Evolutionary conservation across 1,284 basidiomycete species (phyloP), one percentile per base, ranked within the genome.

Genomic region (Marasmius oreades): DNA sequence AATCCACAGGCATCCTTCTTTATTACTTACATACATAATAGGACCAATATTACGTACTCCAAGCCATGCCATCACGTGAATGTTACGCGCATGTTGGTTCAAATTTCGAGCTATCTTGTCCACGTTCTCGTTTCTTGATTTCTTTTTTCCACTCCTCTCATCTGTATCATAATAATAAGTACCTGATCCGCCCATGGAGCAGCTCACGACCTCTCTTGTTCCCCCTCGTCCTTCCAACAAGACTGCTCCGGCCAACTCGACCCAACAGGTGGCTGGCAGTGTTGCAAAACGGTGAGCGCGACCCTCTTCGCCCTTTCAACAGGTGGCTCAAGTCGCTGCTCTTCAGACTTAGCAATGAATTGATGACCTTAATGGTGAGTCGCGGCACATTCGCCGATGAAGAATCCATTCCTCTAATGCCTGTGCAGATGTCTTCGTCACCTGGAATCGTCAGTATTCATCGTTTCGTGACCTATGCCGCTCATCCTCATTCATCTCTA

Each of bases 311-410:
- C 22, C 45, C 44, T 60, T 46, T 31, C 45, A 24, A 36, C 56
- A 51, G 54, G 53, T 55, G 42, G 47, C 60, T 57, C 53, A 26
- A 53, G 33, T 62, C 59, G 31, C 46, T 39, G 55, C 42, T 51
- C 24, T 55, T 14, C 58, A 89, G 90, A 55, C 77, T 92, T 55
- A 82, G 83, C 62, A 92, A 78, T 67, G 90, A 92, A 72, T 80
- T 92, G 18, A 92, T 92, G 90, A 86, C 85, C 33, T 75, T 92
- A 51, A 91, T 92, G 90, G 90, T 90, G 61, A 63, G 85, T 67
- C 26, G 18, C 18, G 5, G 12, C 36, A 23, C 55, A 23, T 36
- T 16, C 34, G 22, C 23, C 52, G 53, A 22, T 56, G 53, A 16
- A 43, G 34, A n/a, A n/a, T n/a, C 37, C 56, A 28, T 10, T 51